Percentiles rank a stretch among this genome's conserved stretches.
Conservation (phyloP, 495 filamentous ascomycete genomes). For the Xylaria scruposa region DNA sequence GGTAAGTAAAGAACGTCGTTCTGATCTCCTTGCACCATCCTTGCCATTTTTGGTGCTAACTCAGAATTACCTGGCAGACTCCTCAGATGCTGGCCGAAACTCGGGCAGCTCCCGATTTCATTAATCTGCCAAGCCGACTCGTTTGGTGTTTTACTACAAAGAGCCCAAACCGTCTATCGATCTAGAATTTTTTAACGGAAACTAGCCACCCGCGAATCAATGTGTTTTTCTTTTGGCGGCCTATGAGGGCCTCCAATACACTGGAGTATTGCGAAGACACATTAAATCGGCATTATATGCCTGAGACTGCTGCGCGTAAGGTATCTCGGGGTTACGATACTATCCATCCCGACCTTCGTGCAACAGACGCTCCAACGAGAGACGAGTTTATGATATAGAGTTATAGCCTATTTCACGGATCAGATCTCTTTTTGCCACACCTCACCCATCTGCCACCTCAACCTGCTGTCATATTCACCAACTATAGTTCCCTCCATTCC, state of each 20-base stretch:
- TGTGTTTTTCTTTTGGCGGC: neutral
- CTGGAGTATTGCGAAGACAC: neutral
- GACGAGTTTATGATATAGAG: slow-evolving; percentile 33
- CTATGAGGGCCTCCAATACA: slow-evolving; percentile 3
- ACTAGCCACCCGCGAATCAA: neutral
- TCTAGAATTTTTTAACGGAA: slow-evolving; percentile 4
- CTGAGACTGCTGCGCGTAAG: slow-evolving; percentile 7
- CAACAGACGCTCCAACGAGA: slow-evolving; percentile 25
- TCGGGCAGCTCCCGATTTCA: slow-evolving; percentile 40
- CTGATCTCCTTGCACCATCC: neutral
- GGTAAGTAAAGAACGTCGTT: slow-evolving; percentile 53
- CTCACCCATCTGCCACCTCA: slow-evolving; percentile 28
- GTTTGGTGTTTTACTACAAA: neutral
- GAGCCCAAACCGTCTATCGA: neutral
- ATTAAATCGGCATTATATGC: neutral
- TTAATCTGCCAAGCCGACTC: slow-evolving; percentile 22
- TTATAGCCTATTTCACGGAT: slow-evolving; percentile 24
- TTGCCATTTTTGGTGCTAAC: slow-evolving; percentile 23
- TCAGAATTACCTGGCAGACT: slow-evolving; percentile 36
- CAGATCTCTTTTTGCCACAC: slow-evolving; percentile 14
- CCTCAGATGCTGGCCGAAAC: slow-evolving; percentile 43
- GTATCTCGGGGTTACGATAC: neutral
- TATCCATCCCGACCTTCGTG: slow-evolving; percentile 4
- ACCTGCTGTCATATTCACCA: slow-evolving; percentile 24
- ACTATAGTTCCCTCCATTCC: slow-evolving; percentile 13